Evolutionary conservation across 768 basidiomycete species (phyloP), one percentile per base, ranked within the genome.

Genomic region (Boletus rufocinnamomeus): DNA sequence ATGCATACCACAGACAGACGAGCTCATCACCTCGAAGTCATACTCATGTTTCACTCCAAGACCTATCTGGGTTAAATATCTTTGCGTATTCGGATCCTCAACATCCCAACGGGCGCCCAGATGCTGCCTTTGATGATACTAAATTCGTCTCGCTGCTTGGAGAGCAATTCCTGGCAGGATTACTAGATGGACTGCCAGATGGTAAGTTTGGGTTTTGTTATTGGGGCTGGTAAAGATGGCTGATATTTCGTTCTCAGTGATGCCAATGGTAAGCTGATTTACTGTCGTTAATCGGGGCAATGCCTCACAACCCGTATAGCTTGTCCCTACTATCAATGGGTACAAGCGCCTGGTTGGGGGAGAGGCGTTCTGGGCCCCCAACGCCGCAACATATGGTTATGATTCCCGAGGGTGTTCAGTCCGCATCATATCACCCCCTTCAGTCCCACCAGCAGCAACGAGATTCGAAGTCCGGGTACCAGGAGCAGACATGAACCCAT

Each of bases 321-420:
- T 92, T 27, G 90, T 92, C 17, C 94, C 93, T 1, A 96, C 91
- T 1, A 88, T 97, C 75, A 96, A 96, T 67, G 95, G 96, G 9
- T 99, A 99, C 79, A 99, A 98, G 71, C 92, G 97, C 17, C 84
- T 99, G 9, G 88, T 93, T 21, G 95, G 91, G 21, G 95, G 95
- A 14, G 93, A 95, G 71, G 88, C 89, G 5, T 95, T 90, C 79
- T 97, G 93, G 92, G 94, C 94, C 6, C 94, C 94, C 0, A 95
- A 93, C 65, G 86, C 93, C 4, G 82, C 93, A 19, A 95, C 95
- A 4, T 98, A 95, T 71, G 96, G 95, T 11, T 98, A 95, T 70
- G 97, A 99, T 74, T 94, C 92, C 23, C 91, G 97, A 37, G 88
- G 88, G 0, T 94, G 95, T 13, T 93, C 93, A 11, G 84, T 98